Conservation (phyloP, 2,329 filamentous ascomycete genomes). For the Epichloe baconii region DNA sequence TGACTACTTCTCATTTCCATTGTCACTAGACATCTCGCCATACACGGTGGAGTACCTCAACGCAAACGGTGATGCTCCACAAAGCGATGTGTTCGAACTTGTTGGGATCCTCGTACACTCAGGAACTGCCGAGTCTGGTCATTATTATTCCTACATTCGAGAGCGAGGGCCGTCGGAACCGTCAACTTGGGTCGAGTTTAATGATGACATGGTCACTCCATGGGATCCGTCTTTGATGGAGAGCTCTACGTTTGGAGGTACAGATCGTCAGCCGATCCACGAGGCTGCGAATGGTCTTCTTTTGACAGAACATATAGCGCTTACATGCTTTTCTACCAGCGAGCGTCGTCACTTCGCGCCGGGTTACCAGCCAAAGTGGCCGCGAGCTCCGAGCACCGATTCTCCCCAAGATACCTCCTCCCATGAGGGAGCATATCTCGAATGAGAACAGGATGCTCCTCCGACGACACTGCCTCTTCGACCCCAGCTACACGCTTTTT, state of each 20-base stretch:
- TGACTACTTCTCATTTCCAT: conserved; percentile 82
- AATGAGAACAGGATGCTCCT: conserved; percentile 62
- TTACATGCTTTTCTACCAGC: conserved; percentile 97
- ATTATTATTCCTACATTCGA: conserved; percentile 94
- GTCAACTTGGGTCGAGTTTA: conserved; percentile 76
- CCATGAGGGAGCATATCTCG: conserved; percentile 46
- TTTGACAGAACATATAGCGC: conserved; percentile 68
- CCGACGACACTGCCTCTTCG: conserved; percentile 67
- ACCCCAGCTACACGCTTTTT: conserved; percentile 56
- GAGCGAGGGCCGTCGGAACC: conserved; percentile 49
- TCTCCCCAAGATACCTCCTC: conserved; percentile 32
- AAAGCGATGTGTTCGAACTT: conserved; percentile 72
- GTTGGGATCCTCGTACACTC: conserved; percentile 92
- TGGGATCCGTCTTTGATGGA: conserved; percentile 68
- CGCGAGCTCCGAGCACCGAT: neutral
- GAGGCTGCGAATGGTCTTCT: conserved; percentile 28
- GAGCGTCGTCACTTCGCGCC: conserved; percentile 49
- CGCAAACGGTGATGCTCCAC: conserved; percentile 33
- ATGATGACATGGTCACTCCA: conserved; percentile 67
- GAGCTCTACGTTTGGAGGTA: conserved; percentile 66
- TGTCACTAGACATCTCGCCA: conserved; percentile 69
- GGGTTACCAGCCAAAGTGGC: neutral
- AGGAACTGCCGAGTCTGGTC: conserved; percentile 83
- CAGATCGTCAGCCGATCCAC: conserved; percentile 35
- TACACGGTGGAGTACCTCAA: conserved; percentile 84